Conservation (phyloP, 2,329 filamentous ascomycete species). For the Dothideomycetidae sp. region DNA sequence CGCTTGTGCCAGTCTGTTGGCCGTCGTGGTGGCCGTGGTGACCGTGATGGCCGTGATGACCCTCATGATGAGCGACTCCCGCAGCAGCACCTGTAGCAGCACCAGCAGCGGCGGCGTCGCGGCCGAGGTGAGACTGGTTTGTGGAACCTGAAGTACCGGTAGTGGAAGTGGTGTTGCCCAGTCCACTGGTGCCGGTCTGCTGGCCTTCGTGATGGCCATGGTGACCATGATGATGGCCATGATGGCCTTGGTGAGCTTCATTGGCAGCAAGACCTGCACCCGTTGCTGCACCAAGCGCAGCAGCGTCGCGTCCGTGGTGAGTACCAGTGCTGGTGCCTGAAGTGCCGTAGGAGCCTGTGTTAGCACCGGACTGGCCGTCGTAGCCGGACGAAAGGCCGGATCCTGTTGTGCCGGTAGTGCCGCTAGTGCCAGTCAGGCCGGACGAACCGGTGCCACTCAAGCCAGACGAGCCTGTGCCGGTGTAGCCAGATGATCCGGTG, state of each 20-base stretch:
- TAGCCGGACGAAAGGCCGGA: too few species aligned
- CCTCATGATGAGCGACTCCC: not conserved
- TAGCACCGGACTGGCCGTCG: too few species aligned
- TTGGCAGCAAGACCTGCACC: not conserved
- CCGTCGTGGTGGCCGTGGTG: not conserved
- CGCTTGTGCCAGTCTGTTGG: not conserved
- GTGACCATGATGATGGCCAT: not conserved
- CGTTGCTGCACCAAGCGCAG: not conserved
- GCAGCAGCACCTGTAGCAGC: not conserved
- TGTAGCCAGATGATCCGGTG: not conserved
- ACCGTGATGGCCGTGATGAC: not conserved
- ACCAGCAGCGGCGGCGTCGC: not conserved
- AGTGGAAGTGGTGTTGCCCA: too few species aligned
- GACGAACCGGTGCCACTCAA: too few species aligned
- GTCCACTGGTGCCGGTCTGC: not conserved
- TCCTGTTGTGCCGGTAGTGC: not conserved
- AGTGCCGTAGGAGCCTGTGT: not conserved
- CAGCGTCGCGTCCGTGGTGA: not conserved
- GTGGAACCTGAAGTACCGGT: not conserved
- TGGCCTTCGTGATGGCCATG: not conserved
- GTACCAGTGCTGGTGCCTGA: not conserved
- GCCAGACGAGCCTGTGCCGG: not conserved
- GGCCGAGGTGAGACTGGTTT: not conserved
- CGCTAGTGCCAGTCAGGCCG: not conserved
- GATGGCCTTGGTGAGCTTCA: not conserved